Base-by-base conservation (phyloP, 73 alveolate genomes). In the Paramecium caudatum region DNA sequence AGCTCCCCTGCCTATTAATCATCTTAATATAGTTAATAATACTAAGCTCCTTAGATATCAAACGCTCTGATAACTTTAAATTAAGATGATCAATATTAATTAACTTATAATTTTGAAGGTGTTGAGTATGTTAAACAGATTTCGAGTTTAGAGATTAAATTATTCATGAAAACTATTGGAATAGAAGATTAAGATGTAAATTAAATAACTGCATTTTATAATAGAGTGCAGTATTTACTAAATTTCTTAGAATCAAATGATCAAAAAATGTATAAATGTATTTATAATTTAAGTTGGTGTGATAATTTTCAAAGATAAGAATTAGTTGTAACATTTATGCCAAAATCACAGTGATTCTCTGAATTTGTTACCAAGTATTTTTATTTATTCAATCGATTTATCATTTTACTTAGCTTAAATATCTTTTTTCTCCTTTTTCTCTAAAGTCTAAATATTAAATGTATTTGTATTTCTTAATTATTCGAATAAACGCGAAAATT, bases 341-440 rank as follows among this genome's bases (percentile, higher is more conserved):
- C 80, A 27, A 55, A 55, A 55, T 55, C 80, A 55, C 45, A 55
- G 80, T 55, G 80, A 74, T 16, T 74, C 88, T 39, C 47, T 74
- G 32, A 74, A 74, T 43, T 74, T 74, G 16, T 74, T 27, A n/a
- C 36, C 46, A 30, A 74, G 21, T 3, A 27, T 17, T 41, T 74
- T 74, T 9, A 74, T 36, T 74, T 74, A 74, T 41, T 74, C 88
- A 23, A 74, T 41, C 1, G 88, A 27, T 74, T 74, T 74, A 74
- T 74, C 88, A 19, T 74, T 27, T 16, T 36, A 37, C 43, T 74
- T 74, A 39, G 69, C 69, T 6, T 41, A 36, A 13, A 74, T 74
- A 5, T 74, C 88, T 12, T 74, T 74, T 27, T 74, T 37, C 32
- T 74, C 43, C 43, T 74, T 74, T n/a, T 45, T 45, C 13, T 74